Conservation (phyloP, 805 yeast species). For the Metschnikowia similis region DNA sequence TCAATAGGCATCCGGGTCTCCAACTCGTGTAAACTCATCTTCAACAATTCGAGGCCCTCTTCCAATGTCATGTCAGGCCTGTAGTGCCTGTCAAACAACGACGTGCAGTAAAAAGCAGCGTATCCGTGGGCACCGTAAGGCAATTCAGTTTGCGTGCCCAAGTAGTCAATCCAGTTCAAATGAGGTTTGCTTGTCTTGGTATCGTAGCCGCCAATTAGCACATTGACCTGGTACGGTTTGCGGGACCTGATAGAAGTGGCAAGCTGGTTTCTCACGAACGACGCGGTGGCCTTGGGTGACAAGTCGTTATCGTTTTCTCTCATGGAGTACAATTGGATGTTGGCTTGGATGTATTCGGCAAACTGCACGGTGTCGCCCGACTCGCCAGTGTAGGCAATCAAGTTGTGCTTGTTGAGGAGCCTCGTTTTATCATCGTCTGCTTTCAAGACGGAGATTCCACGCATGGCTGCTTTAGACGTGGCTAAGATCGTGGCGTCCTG, state of each 20-base stretch:
- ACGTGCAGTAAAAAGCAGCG: constrained; percentile 92
- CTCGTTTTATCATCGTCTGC: constrained; percentile 79
- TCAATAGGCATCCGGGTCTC: constrained; percentile 86
- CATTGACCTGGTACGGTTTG: constrained; percentile 91
- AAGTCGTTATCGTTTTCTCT: constrained; percentile 75
- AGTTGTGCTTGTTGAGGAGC: constrained; percentile 63
- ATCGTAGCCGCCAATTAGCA: constrained; percentile 84
- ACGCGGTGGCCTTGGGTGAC: constrained; percentile 80
- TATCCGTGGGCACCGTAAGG: constrained; percentile 99
- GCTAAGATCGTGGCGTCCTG: constrained; percentile 80
- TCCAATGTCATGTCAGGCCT: constrained; percentile 67
- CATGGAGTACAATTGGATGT: constrained; percentile 81
- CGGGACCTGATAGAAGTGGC: constrained; percentile 84
- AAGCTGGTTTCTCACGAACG: constrained; percentile 81
- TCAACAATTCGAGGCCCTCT: constrained; percentile 74
- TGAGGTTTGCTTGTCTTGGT: constrained; percentile 53
- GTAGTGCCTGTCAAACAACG: constrained; percentile 88
- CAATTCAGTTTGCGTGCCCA: constrained; percentile 84
- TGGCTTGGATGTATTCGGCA: constrained; percentile 92
- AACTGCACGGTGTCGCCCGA: constrained; percentile 95
- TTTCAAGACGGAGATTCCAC: constrained; percentile 82
- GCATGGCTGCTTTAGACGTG: constrained; percentile 89
- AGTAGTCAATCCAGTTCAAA: constrained; percentile 86
- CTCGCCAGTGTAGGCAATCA: constrained; percentile 92
- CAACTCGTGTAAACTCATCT: constrained; percentile 73